phyloP scores from a whole-genome alignment of 345 rosid species.

The Salix viminalis region DNA sequence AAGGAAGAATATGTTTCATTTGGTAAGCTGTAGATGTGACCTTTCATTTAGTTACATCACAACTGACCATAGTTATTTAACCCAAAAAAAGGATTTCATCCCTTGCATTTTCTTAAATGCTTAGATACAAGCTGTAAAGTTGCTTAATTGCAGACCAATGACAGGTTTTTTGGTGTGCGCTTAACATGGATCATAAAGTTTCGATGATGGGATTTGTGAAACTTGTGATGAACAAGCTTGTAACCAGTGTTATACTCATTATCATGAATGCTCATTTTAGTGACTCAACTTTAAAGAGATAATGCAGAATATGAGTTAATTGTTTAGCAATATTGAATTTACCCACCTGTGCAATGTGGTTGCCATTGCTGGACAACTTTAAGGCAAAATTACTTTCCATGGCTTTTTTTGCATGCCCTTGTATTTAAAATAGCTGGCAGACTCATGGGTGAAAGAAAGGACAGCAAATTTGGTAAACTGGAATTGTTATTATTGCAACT shows the following conservation, averaged over 20 bases:
- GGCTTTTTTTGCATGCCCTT: background rate
- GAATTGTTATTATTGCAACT: background rate
- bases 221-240: background rate
- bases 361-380: background rate
- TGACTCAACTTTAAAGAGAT: background rate
- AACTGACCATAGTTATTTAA: background rate
- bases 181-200: background rate
- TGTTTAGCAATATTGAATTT: background rate
- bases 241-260: background rate
- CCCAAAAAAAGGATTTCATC: background rate
- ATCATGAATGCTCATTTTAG: background rate
- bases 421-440: background rate
- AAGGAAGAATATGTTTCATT: background rate
- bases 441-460: background rate
- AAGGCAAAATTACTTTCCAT: background rate
- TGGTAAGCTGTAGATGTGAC: background rate
- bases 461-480: background rate
- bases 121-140: background rate
- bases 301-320: background rate
- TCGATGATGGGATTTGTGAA: background rate
- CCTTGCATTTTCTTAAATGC: background rate
- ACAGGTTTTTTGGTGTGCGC: background rate
- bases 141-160: background rate
- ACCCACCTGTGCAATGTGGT: background rate
- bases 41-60: background rate